Evolutionary conservation across 306 rosid genomes (phyloP).

Genomic region (Sesbania bispinosa): DNA sequence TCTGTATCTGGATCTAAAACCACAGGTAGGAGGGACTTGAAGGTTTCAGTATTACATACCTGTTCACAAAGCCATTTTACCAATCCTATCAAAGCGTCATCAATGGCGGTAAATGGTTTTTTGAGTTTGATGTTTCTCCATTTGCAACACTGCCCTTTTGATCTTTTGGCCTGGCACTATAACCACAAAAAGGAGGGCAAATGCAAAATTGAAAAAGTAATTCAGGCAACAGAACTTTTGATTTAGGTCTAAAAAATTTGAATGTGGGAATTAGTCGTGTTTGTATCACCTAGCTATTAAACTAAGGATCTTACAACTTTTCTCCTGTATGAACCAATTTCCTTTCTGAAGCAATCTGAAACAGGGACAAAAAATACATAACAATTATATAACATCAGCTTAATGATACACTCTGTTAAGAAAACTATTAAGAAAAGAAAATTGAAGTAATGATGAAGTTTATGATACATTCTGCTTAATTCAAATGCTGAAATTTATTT

Average conservation of each 20-base stretch:
- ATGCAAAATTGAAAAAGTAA: background rate
- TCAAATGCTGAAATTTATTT: background rate
- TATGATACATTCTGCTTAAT: background rate
- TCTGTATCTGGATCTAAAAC: no score
- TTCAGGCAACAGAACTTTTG: background rate
- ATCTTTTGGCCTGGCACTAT: conserved; percentile 66
- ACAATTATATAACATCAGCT: background rate
- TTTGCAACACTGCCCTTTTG: conserved; percentile 49
- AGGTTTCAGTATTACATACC: conserved; percentile 41
- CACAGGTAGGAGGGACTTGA: no score
- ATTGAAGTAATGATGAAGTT: background rate
- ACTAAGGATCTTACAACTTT: conserved; percentile 90
- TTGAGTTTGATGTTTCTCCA: conserved; percentile 67
- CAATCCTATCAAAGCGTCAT: conserved; percentile 76
- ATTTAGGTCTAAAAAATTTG: no score
- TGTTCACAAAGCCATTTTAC: conserved; percentile 95
- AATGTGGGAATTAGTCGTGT: background rate
- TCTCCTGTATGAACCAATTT: conserved; percentile 88
- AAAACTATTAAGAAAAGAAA: background rate
- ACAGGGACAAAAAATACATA: conserved; percentile 6
- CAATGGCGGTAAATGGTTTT: conserved; percentile 50
- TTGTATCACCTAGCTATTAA: conserved; percentile 62
- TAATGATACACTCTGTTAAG: background rate
- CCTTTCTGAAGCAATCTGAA: conserved; percentile 93
- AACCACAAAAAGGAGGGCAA: conserved; percentile 10